Conservation (phyloP, 768 basidiomycete species). For the Leccinum longicurvipes region DNA sequence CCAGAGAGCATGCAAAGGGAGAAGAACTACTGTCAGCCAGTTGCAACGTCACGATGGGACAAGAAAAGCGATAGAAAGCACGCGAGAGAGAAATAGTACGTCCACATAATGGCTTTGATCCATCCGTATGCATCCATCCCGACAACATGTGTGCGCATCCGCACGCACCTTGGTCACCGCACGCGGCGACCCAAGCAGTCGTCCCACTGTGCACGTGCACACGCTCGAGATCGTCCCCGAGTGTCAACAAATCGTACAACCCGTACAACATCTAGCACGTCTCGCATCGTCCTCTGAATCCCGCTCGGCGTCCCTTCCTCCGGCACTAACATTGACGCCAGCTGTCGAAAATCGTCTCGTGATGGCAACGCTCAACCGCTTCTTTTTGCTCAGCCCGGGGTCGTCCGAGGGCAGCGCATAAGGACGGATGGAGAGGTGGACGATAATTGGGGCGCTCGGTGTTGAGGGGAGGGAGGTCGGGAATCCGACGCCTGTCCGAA, state of each 20-base stretch:
- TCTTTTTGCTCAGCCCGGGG: slow-evolving; percentile 56
- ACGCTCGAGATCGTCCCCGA: not conserved
- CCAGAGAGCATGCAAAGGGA: not conserved
- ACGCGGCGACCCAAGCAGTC: not conserved
- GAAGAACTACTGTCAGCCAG: not conserved
- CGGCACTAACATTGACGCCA: not conserved
- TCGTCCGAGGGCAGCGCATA: slow-evolving; percentile 49
- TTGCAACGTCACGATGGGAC: not conserved
- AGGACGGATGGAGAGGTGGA: slow-evolving; percentile 72
- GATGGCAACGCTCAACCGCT: slow-evolving; percentile 29
- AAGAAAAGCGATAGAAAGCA: slow-evolving; percentile 1
- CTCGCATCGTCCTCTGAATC: slow-evolving; percentile 15
- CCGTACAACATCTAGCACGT: slow-evolving; percentile 34
- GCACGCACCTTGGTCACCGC: not conserved
- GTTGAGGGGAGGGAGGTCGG: slow-evolving; percentile 27
- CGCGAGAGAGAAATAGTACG: not conserved
- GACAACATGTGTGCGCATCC: not conserved
- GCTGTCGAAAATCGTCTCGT: slow-evolving; percentile 21
- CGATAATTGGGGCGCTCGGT: slow-evolving; percentile 48
- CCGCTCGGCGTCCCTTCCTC: not conserved
- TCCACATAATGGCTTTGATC: not conserved
- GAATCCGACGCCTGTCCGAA: slow-evolving; percentile 31
- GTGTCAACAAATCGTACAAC: slow-evolving; percentile 39
- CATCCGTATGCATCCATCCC: not conserved
- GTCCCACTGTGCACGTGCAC: not conserved